Percentiles rank a stretch among this genome's conserved stretches.
Conservation (phyloP, 192 early-diverging fungal genomes). For the Coemansia sp. region DNA sequence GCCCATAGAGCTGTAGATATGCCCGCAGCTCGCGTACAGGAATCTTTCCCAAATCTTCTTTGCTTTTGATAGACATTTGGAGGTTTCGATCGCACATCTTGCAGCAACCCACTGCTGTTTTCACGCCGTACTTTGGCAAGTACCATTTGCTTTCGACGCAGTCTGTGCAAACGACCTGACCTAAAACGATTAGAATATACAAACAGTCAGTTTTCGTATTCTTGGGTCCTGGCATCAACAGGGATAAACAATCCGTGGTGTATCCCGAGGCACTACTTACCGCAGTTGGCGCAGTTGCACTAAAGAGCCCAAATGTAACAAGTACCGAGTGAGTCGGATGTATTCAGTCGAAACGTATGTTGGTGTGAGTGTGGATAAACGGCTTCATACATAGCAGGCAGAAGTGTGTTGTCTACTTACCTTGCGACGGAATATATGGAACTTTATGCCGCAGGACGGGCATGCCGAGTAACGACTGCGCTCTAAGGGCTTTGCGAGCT, state of each 20-base stretch:
- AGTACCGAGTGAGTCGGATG: not conserved
- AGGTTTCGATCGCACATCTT: slow-evolving; percentile 45
- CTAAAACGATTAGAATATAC: slow-evolving; percentile 4
- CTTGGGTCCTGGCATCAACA: too few species aligned
- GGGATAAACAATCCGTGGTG: too few species aligned
- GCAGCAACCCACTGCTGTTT: slow-evolving; percentile 31
- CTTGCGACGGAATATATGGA: slow-evolving; percentile 48
- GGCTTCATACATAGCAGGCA: not conserved
- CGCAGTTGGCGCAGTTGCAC: slow-evolving; percentile 45
- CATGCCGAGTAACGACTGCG: slow-evolving; percentile 43
- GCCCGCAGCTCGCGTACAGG: slow-evolving; percentile 42
- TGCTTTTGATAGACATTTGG: slow-evolving; percentile 37
- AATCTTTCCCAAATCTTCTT: slow-evolving; percentile 19
- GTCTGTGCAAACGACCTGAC: slow-evolving; percentile 49
- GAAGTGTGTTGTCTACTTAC: slow-evolving; percentile 19
- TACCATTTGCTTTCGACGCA: slow-evolving; percentile 46
- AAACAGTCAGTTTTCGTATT: too few species aligned
- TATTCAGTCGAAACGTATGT: too few species aligned
- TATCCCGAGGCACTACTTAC: too few species aligned
- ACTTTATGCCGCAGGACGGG: slow-evolving; percentile 42
- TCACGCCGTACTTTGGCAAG: slow-evolving; percentile 53
- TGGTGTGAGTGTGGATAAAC: not conserved
- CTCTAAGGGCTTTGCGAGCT: slow-evolving; percentile 32
- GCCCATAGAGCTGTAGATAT: slow-evolving; percentile 37
- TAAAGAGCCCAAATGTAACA: slow-evolving; percentile 1